Base-by-base conservation (phyloP, 2,329 filamentous ascomycete species). In the Capronia americana region DNA sequence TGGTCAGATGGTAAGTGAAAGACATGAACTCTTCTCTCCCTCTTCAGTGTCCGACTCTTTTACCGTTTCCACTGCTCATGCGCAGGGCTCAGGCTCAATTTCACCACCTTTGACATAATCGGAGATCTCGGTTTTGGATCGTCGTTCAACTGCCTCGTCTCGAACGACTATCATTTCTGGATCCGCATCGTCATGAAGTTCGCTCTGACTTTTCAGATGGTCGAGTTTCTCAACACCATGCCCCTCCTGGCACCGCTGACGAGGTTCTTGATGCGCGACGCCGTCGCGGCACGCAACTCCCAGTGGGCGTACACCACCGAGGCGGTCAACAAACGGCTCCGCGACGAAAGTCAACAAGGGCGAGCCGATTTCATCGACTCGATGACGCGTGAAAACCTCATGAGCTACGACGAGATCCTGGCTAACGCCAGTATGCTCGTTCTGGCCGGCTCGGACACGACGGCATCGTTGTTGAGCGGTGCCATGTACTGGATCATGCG, bases 401-500 rank as follows among this genome's bases (percentile, higher is more conserved):
- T 77, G 62, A 73, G 44, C 5, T 46, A 65, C 0, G 70, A 64
- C 0, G 79, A 81, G 55, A 77, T 82, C 50, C 71, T 77, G 48
- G 58, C 71, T 2, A 80, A 78, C 48, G 71, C 75, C 0, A 64
- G 72, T 4, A 57, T 75, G 20, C 53, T 82, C 46, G 73, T 82
- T 5, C 63, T 77, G 2, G 82, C 79, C 0, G 82, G 82, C 0
- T 78, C 76, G 4, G 81, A 84, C 61, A 84, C 82, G 0, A 84
- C 81, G 0, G 81, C 82, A 0, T 81, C 81, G 0, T 71, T 78
- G 2, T 72, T 84, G 2, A 72, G 76, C 0, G 82, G 81, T 1
- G 72, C 75, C 0, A 81, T 80, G 0, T 84, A 77, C 60, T 74
- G 80, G 0, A 73, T 86, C 0, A 71, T 81, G 24, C 66, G 54